Base-by-base conservation (phyloP, 1,284 basidiomycete species). In the Sanghuangporus weigelae region DNA sequence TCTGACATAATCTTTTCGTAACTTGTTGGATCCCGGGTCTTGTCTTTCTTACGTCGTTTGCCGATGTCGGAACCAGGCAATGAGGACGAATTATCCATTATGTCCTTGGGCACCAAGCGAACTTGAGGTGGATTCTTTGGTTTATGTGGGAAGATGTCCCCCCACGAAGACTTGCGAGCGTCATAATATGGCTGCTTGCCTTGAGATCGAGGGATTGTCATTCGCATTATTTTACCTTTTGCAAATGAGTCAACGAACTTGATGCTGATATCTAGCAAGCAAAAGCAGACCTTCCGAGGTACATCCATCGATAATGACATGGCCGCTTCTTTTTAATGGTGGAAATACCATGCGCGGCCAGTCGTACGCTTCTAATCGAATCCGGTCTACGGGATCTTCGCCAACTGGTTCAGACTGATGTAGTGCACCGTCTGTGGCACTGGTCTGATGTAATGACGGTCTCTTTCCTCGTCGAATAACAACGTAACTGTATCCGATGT, bases 141-240 rank as follows among this genome's bases (percentile, higher is more conserved):
- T 19, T 79, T 76, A 73, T 98, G 95, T 3, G 97, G 96, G 76
- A 97, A 98, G 11, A 94, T 80, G 73, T 99, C 97, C 11, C 97
- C 97, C 95, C 96, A 98, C 21, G 76, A 79, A 0, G 91, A 86
- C 76, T 98, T 98, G 53, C 96, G 87, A 1, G 96, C 95, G 73
- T 99, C 97, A 71, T 98, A 95, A 73, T 89, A 99, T 0, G 87
- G 83, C 72, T 98, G 96, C 73, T 94, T 96, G 7, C 96, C 96
- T 74, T 95, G 92, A 0, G 94, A 95, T 70, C 88, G 93, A 1
- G 96, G 89, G 50, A 97, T 87, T 1, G 91, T 97, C 73, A 96
- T 80, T 3, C 96, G 89, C 81, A 95, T 89, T 63, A 98, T 90
- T 74, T 92, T 87, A 38, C 92, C 95, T 96, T 70, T 35, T 64